Conservation (phyloP, 202 grass and related monocot genomes). For the Carex sylvatica region DNA sequence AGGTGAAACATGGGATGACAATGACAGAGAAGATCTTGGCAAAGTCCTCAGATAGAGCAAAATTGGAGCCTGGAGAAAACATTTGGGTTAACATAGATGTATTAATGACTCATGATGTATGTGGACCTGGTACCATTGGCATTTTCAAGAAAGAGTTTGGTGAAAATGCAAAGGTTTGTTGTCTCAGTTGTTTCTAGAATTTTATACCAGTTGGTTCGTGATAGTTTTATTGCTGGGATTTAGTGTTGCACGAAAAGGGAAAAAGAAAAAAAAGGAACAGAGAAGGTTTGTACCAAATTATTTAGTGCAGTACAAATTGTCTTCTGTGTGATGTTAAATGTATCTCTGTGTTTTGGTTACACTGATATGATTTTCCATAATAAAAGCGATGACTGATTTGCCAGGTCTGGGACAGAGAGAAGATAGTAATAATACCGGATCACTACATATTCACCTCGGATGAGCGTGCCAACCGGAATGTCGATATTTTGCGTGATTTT, state of each 20-base stretch:
- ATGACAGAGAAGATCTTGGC: slow-evolving; percentile 98
- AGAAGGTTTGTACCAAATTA: neutral
- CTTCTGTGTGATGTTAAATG: neutral
- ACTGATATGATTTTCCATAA: neutral
- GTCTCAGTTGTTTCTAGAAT: neutral
- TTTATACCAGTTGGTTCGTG: slow-evolving; percentile 2
- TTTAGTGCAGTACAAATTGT: neutral
- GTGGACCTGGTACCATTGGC: slow-evolving; percentile 74
- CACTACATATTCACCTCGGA: slow-evolving; percentile 94
- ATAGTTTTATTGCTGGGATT: slow-evolving; percentile 6
- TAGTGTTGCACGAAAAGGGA: neutral
- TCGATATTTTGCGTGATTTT: slow-evolving; percentile 87
- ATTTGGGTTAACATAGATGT: slow-evolving; percentile 96
- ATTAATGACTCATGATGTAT: slow-evolving; percentile 94
- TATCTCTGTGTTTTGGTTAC: neutral
- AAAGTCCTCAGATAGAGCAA: slow-evolving; percentile 59
- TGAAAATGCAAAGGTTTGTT: slow-evolving; percentile 52
- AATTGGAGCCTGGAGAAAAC: slow-evolving; percentile 86
- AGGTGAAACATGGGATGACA: slow-evolving; percentile 82
- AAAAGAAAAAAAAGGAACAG: neutral
- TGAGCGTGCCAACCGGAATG: slow-evolving; percentile 86
- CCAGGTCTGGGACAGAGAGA: slow-evolving; percentile 88
- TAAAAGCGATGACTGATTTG: neutral
- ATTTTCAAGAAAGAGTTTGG: slow-evolving; percentile 95
- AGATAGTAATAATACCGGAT: slow-evolving; percentile 91